These are phyloP conservation scores for Solanum tarapatanum DNA, from an alignment of 257 asterid species.

Conservation along the genomic window DNA sequence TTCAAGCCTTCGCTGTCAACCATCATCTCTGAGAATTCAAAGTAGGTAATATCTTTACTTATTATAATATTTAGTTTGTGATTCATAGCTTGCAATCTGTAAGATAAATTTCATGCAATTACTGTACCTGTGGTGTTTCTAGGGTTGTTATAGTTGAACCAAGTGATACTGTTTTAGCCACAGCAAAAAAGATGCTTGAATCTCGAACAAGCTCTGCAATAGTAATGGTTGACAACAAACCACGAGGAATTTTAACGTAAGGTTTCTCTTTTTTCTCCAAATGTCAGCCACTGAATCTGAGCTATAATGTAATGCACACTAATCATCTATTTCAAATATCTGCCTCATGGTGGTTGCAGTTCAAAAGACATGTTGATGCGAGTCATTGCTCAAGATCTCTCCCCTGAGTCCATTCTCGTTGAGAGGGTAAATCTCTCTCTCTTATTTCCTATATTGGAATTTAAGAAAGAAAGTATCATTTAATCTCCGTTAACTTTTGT, in stretches of 20 bases:
- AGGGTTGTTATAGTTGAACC: constrained; percentile 69
- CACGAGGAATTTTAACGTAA: constrained; percentile 70
- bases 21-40: constrained; percentile 82
- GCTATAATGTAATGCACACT: background rate
- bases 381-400: constrained; percentile 76
- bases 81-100: background rate
- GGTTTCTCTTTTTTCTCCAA: constrained; percentile 2
- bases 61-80: background rate
- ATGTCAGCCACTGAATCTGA: background rate
- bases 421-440: constrained; percentile 46
- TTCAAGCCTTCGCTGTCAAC: constrained; percentile 85
- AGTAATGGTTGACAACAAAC: constrained; percentile 71
- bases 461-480: background rate
- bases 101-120: background rate
- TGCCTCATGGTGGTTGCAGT: constrained; percentile 21
- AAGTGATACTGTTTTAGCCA: constrained; percentile 57
- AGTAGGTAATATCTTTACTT: constrained; percentile 81
- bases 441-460: background rate
- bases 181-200: constrained; percentile 83
- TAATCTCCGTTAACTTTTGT: background rate
- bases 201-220: constrained; percentile 51
- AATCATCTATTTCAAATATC: background rate
- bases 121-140: constrained; percentile 5
- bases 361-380: constrained; percentile 91
- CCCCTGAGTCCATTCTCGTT: constrained; percentile 66